Evolutionary conservation across 257 asterid genomes (phyloP), one percentile per base, ranked within the genome.

Genomic region (Galeopsis tetrahit): DNA sequence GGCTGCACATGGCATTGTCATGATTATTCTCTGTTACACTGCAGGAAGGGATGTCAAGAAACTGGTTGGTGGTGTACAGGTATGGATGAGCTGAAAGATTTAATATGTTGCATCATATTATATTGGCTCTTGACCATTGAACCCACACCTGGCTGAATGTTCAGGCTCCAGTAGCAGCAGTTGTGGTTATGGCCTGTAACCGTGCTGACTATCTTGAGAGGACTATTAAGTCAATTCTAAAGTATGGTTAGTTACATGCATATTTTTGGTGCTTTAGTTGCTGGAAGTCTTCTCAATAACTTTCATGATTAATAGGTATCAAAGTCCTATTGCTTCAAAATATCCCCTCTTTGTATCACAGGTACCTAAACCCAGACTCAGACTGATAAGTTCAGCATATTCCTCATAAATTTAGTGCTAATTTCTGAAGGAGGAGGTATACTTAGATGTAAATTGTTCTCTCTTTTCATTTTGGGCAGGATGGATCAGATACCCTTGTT

Each of bases 171-270:
- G 92, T 92, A 65, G 97, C 99, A 49, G 99, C 98, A 56, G 94
- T 95, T 53, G 99, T 95, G 64, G 83, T 95, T 53, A 95, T 95
- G 98, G 97, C 99, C 76, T 95, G 99, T 83, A 92, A 84, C 81
- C 97, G 98, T 78, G 96, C 98, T 62, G 99, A 95, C 85, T 95
- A 95, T 85, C 95, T 95, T 56, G 96, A 92, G 69, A 85, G 82
- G 86, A 95, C 98, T 66, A 83, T 95, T 38, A 85, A 88, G 72
- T 95, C 99, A 62, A 84, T 95, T 79, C 82, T 87, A 66, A 95
- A 90, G 99, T 95, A 90, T 68, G 87, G 33, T 74, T 32, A 43
- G 7, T 75, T 63, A 69, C 68, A 53, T 42, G 75, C 75, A 55
- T 68, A 46, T 42, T 74, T 75, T 75, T 48, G 62, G 66, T 42